Evolutionary conservation across 495 filamentous ascomycete species (phyloP).

Genomic region (Clohesyomyces aquaticus): DNA sequence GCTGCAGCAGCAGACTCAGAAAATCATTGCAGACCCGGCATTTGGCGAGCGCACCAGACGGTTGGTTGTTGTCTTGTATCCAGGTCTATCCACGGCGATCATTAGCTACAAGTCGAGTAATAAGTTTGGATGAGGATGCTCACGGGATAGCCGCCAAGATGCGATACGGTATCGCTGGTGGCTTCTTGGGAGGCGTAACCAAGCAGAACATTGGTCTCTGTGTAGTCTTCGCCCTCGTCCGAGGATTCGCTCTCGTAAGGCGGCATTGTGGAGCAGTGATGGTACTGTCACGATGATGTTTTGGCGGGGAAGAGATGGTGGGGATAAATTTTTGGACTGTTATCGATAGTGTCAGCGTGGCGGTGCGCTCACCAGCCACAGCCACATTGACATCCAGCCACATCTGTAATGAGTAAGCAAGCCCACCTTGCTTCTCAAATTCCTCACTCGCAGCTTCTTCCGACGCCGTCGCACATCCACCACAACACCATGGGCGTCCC

Average conservation of each 20-base stretch:
- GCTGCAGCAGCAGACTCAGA: constrained; percentile 83
- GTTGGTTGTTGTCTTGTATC: constrained; percentile 68
- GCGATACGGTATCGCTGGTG: constrained; percentile 82
- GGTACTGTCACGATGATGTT: background rate
- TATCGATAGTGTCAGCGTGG: constrained; percentile 10
- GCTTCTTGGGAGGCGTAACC: constrained; percentile 85
- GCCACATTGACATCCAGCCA: background rate
- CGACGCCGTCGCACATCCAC: constrained; percentile 18
- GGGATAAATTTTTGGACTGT: constrained; percentile 16
- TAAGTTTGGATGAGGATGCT: constrained; percentile 38
- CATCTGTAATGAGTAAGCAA: background rate
- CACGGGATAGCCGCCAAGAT: constrained; percentile 87
- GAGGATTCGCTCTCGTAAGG: constrained; percentile 86
- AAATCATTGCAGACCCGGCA: constrained; percentile 87
- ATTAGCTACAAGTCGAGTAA: background rate
- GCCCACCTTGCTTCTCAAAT: background rate
- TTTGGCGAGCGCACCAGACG: constrained; percentile 77
- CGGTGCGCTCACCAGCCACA: background rate
- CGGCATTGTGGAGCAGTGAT: constrained; percentile 60
- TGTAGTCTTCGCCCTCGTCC: constrained; percentile 65
- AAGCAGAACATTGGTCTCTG: constrained; percentile 86
- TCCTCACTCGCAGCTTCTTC: constrained; percentile 11
- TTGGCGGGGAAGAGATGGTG: constrained; percentile 16
- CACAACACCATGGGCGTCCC: constrained; percentile 51
- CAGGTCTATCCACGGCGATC: constrained; percentile 64